phyloP scores from a whole-genome alignment of 768 basidiomycete species.

The Boletus rex-veris region DNA sequence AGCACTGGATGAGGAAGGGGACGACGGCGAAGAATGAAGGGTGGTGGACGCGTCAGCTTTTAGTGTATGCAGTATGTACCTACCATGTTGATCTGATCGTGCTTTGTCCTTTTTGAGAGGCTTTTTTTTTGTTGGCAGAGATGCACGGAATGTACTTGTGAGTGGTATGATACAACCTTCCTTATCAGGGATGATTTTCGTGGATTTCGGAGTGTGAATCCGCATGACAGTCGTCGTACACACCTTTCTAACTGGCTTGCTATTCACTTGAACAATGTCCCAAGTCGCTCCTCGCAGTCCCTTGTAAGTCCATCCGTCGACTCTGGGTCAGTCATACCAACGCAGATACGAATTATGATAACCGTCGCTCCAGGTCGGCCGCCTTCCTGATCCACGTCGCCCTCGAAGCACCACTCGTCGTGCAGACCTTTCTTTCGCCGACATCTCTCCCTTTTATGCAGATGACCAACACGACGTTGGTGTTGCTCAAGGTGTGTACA shows the following conservation, averaged over 20 bases:
- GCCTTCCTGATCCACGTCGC: constrained; percentile 80
- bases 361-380: constrained; percentile 41
- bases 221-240: not conserved
- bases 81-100: constrained; percentile 10
- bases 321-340: not conserved
- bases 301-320: constrained; percentile 31
- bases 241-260: no score
- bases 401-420: constrained; percentile 70
- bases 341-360: no score
- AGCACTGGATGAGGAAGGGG: constrained; percentile 32
- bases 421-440: constrained; percentile 72
- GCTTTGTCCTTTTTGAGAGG: not conserved
- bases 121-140: not conserved
- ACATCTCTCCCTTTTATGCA: constrained; percentile 67
- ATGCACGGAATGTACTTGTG: not conserved
- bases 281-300: constrained; percentile 35
- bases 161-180: constrained; percentile 1
- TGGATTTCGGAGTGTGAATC: constrained; percentile 23
- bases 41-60: not conserved
- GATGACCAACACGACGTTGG: constrained; percentile 77
- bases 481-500: constrained; percentile 61
- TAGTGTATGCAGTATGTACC: constrained; percentile 5
- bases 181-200: constrained; percentile 26
- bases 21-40: constrained; percentile 29
- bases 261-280: constrained; percentile 9